Evolutionary conservation across 345 rosid genomes (phyloP).

Genomic region (Arabidopsis suecica): DNA sequence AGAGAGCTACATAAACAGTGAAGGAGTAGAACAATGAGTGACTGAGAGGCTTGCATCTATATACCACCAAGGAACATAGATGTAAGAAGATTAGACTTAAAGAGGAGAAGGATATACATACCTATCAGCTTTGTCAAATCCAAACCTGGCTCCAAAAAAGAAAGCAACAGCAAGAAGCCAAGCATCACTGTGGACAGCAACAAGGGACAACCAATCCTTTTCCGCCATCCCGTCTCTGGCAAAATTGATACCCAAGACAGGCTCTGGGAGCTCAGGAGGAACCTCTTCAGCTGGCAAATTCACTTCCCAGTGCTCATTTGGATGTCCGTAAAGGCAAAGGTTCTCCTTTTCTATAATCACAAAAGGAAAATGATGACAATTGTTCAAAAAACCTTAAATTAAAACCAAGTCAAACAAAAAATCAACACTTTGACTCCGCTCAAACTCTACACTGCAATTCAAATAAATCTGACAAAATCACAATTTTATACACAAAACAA

Average conservation of each 20-base stretch:
- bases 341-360: constrained; percentile 78
- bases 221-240: constrained; percentile 94
- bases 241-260: constrained; percentile 93
- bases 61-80: not conserved
- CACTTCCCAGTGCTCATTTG: constrained; percentile 91
- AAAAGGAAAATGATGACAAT: not conserved
- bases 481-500: not conserved
- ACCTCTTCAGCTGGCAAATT: constrained; percentile 94
- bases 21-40: not conserved
- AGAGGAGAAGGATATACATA: constrained; percentile 32
- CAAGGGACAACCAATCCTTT: constrained; percentile 90
- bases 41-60: not conserved
- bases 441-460: not conserved
- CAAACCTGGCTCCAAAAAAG: constrained; percentile 89
- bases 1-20: not conserved
- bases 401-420: constrained; percentile 41
- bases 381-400: not conserved
- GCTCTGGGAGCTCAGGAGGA: constrained; percentile 96
- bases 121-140: constrained; percentile 93
- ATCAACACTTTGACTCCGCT: constrained; percentile 31
- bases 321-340: constrained; percentile 80
- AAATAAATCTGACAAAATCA: constrained; percentile 4
- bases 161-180: constrained; percentile 94
- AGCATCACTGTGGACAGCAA: constrained; percentile 57
- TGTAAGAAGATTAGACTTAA: constrained; percentile 8